Evolutionary conservation across 192 early-diverging fungal species (phyloP), one percentile per base, ranked within the genome.

Genomic region (Entophlyctis luteolus): DNA sequence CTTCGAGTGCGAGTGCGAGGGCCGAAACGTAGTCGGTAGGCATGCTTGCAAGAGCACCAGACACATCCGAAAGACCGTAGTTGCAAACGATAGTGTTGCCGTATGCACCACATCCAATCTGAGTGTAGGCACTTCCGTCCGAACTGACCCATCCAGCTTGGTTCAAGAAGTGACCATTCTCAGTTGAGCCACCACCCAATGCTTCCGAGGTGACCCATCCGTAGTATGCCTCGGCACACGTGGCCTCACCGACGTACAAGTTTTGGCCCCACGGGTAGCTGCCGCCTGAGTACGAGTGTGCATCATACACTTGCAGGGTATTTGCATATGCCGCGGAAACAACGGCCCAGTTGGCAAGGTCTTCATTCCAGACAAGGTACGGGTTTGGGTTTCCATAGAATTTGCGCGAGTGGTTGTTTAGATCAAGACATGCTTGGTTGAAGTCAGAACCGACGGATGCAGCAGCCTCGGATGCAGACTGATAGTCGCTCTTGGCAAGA

Each of bases 231-330:
- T 57, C 55, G 10, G 20, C 8, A 35, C 55, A 57, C n/a, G 25
- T 10, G 1, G 18, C 5, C 23, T 59, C 25, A 23, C 2, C 1
- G 16, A 59, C 8, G 37, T 59, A 45, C 58, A 59, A 59, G 32
- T 59, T 59, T 31, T 59, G 58, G 28, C 58, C 58, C 58, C 58
- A 59, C 18, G 58, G 20, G 1, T 36, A 46, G n/a, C 58, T 45
- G 27, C 22, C 22, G 6, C 58, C 58, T 14, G 20, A 32, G 34
- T 59, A 46, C 2, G 58, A 25, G 25, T 59, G 58, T 46, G 38
- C 39, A 25, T 59, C 37, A 1, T 14, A 59, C 47, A 27, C 58
- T 46, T 10, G 23, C 38, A 25, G 10, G 29, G 14, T 12, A 20
- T 16, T 12, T 16, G 25, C 14, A 25, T 1, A 25, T 25, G 0